Evolutionary conservation across 306 rosid genomes (phyloP).

Genomic region (Casuarina glauca): DNA sequence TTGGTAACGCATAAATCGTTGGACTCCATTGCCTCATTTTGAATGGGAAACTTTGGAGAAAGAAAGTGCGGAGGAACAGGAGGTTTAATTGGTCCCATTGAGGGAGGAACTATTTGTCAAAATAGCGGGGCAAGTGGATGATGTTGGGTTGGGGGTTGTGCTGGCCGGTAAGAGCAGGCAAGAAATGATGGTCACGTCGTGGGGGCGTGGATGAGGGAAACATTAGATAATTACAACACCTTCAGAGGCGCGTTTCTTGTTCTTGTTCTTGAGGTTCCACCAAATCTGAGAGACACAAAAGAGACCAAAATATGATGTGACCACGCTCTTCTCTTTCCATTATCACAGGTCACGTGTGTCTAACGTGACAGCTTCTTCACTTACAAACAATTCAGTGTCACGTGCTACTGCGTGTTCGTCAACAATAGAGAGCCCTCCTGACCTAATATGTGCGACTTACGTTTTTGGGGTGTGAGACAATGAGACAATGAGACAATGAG

Average conservation of each 20-base stretch:
- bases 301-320: conserved; percentile 17
- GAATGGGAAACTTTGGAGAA: too few relatives aligned
- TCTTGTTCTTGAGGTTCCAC: not conserved
- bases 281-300: not conserved
- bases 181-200: conserved; percentile 35
- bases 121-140: not conserved
- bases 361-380: conserved; percentile 3
- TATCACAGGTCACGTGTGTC: conserved; percentile 28
- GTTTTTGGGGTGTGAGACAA: not conserved
- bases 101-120: not conserved
- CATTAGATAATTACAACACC: not conserved
- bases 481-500: not conserved
- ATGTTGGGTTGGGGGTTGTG: conserved; percentile 7
- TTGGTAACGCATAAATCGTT: too few relatives aligned
- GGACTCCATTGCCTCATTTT: too few relatives aligned
- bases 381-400: conserved; percentile 1
- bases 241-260: not conserved
- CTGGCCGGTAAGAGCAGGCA: conserved; percentile 26
- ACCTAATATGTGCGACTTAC: not conserved
- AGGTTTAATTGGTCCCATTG: too few relatives aligned
- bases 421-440: not conserved
- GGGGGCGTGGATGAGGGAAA: not conserved
- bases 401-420: conserved; percentile 12
- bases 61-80: too few relatives aligned
- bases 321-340: not conserved